Base-by-base conservation (phyloP, 2,329 filamentous ascomycete species). In the Cordyceps javanica region DNA sequence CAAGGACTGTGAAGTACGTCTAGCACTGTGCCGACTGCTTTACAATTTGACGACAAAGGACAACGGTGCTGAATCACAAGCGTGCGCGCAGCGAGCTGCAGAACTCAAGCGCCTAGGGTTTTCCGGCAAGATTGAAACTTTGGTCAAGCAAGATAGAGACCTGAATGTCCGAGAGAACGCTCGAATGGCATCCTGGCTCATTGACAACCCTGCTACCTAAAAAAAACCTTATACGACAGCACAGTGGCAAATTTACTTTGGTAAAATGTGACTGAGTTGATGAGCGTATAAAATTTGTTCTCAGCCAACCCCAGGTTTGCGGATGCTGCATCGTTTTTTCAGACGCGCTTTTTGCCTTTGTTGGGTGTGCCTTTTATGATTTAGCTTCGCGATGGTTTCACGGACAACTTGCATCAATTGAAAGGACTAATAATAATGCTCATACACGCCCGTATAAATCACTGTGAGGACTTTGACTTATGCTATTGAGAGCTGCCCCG, bases 1-100 rank as follows among this genome's bases (percentile, higher is more conserved):
- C 70, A 81, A 83, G 44, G 84, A 89, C 67, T 81, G 82, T 46
- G 83, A 88, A 42, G 87, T 99, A 7, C 86, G 93, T 6, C 80
- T 86, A 21, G 87, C 87, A 46, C 84, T 94, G 64, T 91, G 90
- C 62, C 93, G 92, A 81, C 79, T 96, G 44, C 80, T 95, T 45
- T 89, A 87, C 68, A 97, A 97, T 68, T 80, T 99, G 44, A 89
- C 90, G 0, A 95, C 88, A 78, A 80, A 87, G 61, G 92, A 97
- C 61, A 87, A 93, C 65, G 78, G 82, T 7, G 78, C 73, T 30
- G 91, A 96, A 64, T 75, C 78, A 21, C 75, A 78, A 23, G 82
- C 82, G 10, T 90, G 88, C 61, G 77, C 81, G 30, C 80, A 86
- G 64, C 81, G 94, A 54, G 87, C 86, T 0, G 69, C 74, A 13